Conservation (phyloP, 2,329 filamentous ascomycete species). For the Colletotrichum tropicicola region DNA sequence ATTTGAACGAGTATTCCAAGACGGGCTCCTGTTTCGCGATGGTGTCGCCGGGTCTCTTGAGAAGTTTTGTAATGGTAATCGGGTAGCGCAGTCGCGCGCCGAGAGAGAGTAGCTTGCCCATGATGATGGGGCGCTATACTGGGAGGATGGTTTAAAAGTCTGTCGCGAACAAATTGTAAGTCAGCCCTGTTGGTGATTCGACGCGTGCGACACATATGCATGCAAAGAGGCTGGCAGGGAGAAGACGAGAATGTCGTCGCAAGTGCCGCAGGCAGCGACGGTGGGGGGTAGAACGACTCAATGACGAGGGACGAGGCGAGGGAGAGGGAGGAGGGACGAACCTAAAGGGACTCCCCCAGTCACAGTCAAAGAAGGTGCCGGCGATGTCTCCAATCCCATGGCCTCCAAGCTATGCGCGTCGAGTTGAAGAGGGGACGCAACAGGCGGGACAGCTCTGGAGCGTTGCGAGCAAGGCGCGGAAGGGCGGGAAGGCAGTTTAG, state of each 20-base stretch:
- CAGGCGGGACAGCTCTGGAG: constrained; percentile 12
- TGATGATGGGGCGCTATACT: constrained; percentile 34
- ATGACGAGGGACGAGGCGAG: not conserved
- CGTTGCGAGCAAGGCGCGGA: too few relatives aligned
- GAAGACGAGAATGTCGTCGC: not conserved
- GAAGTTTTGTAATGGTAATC: constrained; percentile 87
- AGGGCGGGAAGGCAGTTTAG: too few relatives aligned
- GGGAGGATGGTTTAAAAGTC: constrained; percentile 15
- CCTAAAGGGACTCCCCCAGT: constrained; percentile 27
- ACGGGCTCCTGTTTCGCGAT: constrained; percentile 81
- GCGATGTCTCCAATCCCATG: constrained; percentile 30
- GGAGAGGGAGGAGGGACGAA: constrained; percentile 9
- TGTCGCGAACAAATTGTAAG: not conserved
- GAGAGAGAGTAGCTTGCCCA: constrained; percentile 59
- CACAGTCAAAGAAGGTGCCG: constrained; percentile 19
- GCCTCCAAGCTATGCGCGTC: constrained; percentile 18
- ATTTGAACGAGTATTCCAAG: constrained; percentile 88
- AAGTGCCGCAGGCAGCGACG: not conserved
- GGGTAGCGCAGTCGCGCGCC: constrained; percentile 84
- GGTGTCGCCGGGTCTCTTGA: constrained; percentile 78
- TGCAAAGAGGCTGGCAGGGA: too few relatives aligned
- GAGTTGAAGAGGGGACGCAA: constrained; percentile 11
- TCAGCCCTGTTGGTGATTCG: constrained; percentile 4
- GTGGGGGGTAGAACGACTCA: not conserved
- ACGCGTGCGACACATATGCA: too few relatives aligned